Base-by-base conservation (phyloP, 805 yeast species). In the Metschnikowia matae region DNA sequence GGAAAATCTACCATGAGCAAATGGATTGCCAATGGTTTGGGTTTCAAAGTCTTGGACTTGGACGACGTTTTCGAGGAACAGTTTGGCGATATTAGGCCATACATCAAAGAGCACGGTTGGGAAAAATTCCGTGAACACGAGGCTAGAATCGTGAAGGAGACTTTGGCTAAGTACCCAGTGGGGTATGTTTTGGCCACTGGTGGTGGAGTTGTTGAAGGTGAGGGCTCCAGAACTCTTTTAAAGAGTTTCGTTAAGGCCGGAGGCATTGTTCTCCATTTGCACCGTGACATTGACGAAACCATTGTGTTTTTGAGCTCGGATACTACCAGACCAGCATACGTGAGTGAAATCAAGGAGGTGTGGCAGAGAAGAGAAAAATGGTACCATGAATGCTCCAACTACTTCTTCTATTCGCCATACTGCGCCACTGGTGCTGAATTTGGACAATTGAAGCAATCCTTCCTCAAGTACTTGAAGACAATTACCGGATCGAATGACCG, bases 131-230 rank as follows among this genome's bases (percentile, higher is more conserved):
- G 99, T 53, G 71, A 65, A 26, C 68, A 73, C 48, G 99, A 94
- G 66, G 65, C 74, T 4, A 70, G 68, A 39, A 69, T 87, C 40
- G 79, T 87, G 54, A 67, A 75, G 45, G 79, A 80, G 43, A 71
- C 77, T 31, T 54, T 87, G 17, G 54, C 64, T 2, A 65, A 73
- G 31, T 63, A 66, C 54, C 49, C 68, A 5, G 61, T 60, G 17
- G 85, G 85, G 4, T 74, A 83, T 60, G 87, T 92, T 20, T 78
- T 92, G 48, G 88, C 98, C 0, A 88, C 97, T 45, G 99, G 99
- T 33, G 99, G 99, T 40, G 99, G 99, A 8, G 76, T 94, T 53
- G 96, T 94, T 26, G 98, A 92, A 68, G 78, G 78, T 37, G 75
- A 75, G 6, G 78, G 67, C n/a, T 82, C 95, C 4, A 80, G 97